Base-by-base conservation (phyloP, 805 yeast genomes). In the Wickerhamiella cacticola region DNA sequence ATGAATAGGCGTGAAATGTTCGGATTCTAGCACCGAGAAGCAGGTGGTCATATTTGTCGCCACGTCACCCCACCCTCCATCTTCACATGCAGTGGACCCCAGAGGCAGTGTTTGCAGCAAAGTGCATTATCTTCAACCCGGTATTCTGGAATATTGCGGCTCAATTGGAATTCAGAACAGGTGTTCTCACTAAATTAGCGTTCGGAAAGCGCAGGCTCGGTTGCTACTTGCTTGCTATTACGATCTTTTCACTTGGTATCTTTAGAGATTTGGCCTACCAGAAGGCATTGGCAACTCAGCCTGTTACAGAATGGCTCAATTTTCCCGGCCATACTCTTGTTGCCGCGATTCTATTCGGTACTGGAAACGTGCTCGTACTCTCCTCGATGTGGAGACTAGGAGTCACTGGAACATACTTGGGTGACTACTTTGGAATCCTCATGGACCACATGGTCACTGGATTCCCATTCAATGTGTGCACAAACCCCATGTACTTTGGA, bases 401-500 rank as follows among this genome's bases (percentile, higher is more conserved):
- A 21, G 77, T 92, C 52, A 89, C 96, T 12, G 98, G 98, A 21
- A 92, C 98, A 9, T 92, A 92, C 60, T 68, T 92, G 52, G 98
- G 98, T 38, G 98, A 92, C 65, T 94, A 92, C 68, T 92, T 92
- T 66, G 97, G 97, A 1, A 88, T 92, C 58, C 73, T 92, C 57
- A 92, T 89, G 92, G 79, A 80, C 53, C 76, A 83, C 54, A 75
- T 95, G 60, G 95, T 92, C 51, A 81, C 89, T 15, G 79, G 82
- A 1, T 92, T 92, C 74, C 98, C 98, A 13, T 92, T 92, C 74
- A 88, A 80, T 58, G 77, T 88, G 49, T 74, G 80, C 54, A 80
- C 86, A 59, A 89, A 92, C 65, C 98, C 98, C 54, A 92, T 92
- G 98, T 92, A 92, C 66, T 81, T 82, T 60, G 98, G 98, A 13